Conservation (phyloP, 1,139 yeast species). For the Maudiozyma humilis region DNA sequence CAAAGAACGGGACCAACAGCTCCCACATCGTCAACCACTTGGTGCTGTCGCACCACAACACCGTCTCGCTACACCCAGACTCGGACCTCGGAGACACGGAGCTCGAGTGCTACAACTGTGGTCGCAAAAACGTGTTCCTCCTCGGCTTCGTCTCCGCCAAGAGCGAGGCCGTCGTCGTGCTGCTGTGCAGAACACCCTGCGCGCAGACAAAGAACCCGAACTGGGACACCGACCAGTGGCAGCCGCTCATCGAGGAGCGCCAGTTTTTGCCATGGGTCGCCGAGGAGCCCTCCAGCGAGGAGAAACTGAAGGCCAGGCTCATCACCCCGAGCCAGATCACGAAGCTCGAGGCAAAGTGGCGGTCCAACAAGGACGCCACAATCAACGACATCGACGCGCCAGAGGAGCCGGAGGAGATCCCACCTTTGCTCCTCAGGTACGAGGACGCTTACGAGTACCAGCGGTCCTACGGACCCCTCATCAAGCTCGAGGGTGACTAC, state of each 20-base stretch:
- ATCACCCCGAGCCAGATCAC: conserved; percentile 60
- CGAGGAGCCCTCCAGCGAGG: conserved; percentile 58
- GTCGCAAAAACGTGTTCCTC: conserved; percentile 68
- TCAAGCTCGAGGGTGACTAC: conserved; percentile 72
- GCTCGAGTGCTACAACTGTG: conserved; percentile 87
- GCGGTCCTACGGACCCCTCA: conserved; percentile 74
- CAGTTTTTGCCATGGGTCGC: conserved; percentile 80
- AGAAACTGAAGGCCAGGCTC: conserved; percentile 44
- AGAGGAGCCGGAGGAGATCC: conserved; percentile 52
- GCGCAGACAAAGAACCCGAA: conserved; percentile 64
- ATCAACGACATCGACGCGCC: conserved; percentile 47
- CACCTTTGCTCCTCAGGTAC: conserved; percentile 69
- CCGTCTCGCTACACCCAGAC: conserved; percentile 66
- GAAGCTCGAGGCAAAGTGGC: conserved; percentile 76
- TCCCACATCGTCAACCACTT: conserved; percentile 85
- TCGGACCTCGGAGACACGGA: conserved; percentile 79
- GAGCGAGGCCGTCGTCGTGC: conserved; percentile 77
- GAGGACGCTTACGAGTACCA: conserved; percentile 83
- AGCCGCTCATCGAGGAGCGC: conserved; percentile 72
- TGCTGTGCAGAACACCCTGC: conserved; percentile 84
- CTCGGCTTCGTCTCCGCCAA: conserved; percentile 87
- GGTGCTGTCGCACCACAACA: conserved; percentile 71
- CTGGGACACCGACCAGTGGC: conserved; percentile 92
- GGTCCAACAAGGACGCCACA: conserved; percentile 60
- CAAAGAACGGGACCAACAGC: conserved; percentile 49